A percentile compares a stretch with the other conserved stretches of the same genome.
These are phyloP conservation scores for Monilinia fructicola DNA, from an alignment of 2,329 filamentous ascomycete genomes.

Conservation along the genomic window DNA sequence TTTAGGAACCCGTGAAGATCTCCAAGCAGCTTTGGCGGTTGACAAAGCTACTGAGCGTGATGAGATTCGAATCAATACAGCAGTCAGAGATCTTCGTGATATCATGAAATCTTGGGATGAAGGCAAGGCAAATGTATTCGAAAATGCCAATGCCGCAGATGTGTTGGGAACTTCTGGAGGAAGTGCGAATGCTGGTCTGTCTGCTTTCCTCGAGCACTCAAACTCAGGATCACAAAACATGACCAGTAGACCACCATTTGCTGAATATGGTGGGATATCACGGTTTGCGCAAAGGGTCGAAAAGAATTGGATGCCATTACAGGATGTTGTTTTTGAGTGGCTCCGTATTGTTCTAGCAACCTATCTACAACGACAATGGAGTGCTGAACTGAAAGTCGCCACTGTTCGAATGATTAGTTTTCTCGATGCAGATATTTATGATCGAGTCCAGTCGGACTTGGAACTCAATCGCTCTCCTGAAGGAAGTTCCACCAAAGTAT, in stretches of 20 bases:
- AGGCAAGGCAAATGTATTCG: slow-evolving; percentile 40
- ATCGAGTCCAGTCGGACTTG: slow-evolving; percentile 48
- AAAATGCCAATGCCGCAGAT: slow-evolving; percentile 38
- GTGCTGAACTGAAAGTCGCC: slow-evolving; percentile 55
- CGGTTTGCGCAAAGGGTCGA: slow-evolving; percentile 53
- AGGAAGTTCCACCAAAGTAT: slow-evolving; percentile 38
- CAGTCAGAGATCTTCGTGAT: slow-evolving; percentile 42
- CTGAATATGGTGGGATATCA: slow-evolving; percentile 53
- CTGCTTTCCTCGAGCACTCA: slow-evolving; percentile 63
- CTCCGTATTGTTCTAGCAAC: slow-evolving; percentile 50
- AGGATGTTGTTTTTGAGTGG: slow-evolving; percentile 62
- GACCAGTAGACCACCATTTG: slow-evolving; percentile 48
- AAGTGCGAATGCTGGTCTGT: slow-evolving; percentile 48
- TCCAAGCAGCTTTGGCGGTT: slow-evolving; percentile 34
- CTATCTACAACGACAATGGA: slow-evolving; percentile 58
- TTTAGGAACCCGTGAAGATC: slow-evolving; percentile 35
- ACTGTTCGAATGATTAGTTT: slow-evolving; percentile 53
- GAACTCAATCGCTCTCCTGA: slow-evolving; percentile 28
- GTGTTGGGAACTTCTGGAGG: slow-evolving; percentile 38
- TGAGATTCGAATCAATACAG: slow-evolving; percentile 34
- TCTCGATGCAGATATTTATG: slow-evolving; percentile 54
- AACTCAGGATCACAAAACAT: slow-evolving; percentile 55
- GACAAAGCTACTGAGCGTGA: slow-evolving; percentile 27
- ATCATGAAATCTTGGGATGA: slow-evolving; percentile 44
- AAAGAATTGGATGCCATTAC: slow-evolving; percentile 52